Evolutionary conservation across 495 filamentous ascomycete genomes (phyloP).

Genomic region (Neurospora sp.): DNA sequence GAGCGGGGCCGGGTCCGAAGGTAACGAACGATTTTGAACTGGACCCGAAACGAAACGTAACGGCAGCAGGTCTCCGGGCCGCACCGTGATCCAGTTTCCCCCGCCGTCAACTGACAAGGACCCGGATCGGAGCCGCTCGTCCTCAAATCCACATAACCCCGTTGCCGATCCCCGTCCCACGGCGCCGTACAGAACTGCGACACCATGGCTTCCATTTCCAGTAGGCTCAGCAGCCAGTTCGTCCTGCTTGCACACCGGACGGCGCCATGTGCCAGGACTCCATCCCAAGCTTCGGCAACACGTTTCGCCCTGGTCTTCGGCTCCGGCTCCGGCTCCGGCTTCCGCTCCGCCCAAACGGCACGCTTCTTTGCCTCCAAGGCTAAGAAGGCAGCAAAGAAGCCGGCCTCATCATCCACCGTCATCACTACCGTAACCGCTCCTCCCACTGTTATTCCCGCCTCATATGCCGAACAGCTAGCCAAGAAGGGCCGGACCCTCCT

Average conservation of each 20-base stretch:
- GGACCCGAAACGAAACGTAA: neutral
- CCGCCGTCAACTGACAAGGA: neutral
- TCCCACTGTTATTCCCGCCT: neutral
- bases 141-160: neutral
- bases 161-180: neutral
- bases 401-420: neutral
- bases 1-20: neutral
- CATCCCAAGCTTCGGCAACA: neutral
- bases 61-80: neutral
- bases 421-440: neutral
- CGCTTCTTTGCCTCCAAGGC: neutral
- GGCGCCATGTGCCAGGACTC: slow-evolving; percentile 5
- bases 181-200: neutral
- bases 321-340: neutral
- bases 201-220: slow-evolving; percentile 18
- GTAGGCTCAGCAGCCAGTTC: slow-evolving; percentile 9
- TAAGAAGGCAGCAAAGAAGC: slow-evolving; percentile 5
- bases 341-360: neutral
- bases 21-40: neutral
- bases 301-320: neutral
- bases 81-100: neutral
- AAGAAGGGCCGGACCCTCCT: slow-evolving; percentile 38
- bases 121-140: neutral
- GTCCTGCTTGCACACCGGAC: slow-evolving; percentile 8
- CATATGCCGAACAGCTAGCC: slow-evolving; percentile 37